Percentiles rank a stretch among this genome's conserved stretches.
These are phyloP conservation scores for Diaporthe amygdali DNA, from an alignment of 2,329 filamentous ascomycete genomes.

Conservation along the genomic window DNA sequence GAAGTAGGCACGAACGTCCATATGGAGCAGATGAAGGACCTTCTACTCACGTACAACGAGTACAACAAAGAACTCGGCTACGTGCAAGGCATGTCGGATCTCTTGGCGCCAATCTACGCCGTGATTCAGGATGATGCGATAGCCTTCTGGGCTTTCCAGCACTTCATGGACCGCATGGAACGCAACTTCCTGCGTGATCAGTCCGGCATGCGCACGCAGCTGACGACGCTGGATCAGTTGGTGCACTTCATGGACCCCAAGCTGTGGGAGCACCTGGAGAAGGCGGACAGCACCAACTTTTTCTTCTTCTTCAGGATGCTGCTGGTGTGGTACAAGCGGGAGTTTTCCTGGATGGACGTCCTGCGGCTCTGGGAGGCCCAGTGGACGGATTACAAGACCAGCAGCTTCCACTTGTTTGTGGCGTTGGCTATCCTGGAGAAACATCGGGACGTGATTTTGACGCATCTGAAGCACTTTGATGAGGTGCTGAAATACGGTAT, in stretches of 20 bases:
- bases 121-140: slow-evolving; percentile 97
- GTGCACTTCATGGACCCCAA: slow-evolving; percentile 97
- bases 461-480: slow-evolving; percentile 91
- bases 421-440: slow-evolving; percentile 94
- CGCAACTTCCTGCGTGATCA: slow-evolving; percentile 95
- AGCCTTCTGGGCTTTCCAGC: slow-evolving; percentile 95
- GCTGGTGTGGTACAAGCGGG: slow-evolving; percentile 97
- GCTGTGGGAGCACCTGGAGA: slow-evolving; percentile 87
- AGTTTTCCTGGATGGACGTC: slow-evolving; percentile 89
- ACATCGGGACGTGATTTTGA: slow-evolving; percentile 95
- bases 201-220: slow-evolving; percentile 92
- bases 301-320: slow-evolving; percentile 99
- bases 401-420: slow-evolving; percentile 93
- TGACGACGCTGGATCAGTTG: slow-evolving; percentile 89
- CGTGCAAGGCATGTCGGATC: slow-evolving; percentile 98
- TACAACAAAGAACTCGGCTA: slow-evolving; percentile 96
- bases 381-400: slow-evolving; percentile 91
- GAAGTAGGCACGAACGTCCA: slow-evolving; percentile 95
- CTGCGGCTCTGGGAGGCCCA: slow-evolving; percentile 88
- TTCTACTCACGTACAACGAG: slow-evolving; percentile 98
- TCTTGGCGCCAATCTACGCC: slow-evolving; percentile 94
- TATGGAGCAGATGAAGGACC: slow-evolving; percentile 98
- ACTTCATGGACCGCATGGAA: slow-evolving; percentile 98
- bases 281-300: slow-evolving; percentile 95
- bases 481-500: slow-evolving; percentile 95